phyloP scores from a whole-genome alignment of 306 rosid genomes.

The Malus sieversii region DNA sequence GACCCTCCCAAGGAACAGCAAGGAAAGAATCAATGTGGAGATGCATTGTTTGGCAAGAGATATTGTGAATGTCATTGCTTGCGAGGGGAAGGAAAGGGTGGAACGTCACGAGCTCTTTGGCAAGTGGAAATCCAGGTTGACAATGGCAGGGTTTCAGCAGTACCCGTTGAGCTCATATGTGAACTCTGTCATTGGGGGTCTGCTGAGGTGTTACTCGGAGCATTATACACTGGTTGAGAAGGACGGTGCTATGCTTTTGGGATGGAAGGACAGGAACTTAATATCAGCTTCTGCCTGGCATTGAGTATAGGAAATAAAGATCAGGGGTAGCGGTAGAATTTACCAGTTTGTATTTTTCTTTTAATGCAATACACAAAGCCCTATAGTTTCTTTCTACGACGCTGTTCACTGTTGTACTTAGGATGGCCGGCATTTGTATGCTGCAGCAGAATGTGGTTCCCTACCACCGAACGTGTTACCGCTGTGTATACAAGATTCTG shows the following conservation, averaged over 20 bases:
- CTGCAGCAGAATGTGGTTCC: not conserved
- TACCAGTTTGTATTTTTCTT: not conserved
- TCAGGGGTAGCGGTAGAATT: slow-evolving; percentile 17
- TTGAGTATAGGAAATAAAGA: slow-evolving; percentile 25
- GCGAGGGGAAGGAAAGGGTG: slow-evolving; percentile 81
- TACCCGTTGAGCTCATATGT: slow-evolving; percentile 81
- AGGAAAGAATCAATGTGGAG: slow-evolving; percentile 79
- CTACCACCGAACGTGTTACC: not conserved
- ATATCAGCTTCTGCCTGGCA: slow-evolving; percentile 93
- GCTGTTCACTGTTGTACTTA: not conserved
- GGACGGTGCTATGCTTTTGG: slow-evolving; percentile 87
- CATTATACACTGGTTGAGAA: slow-evolving; percentile 69
- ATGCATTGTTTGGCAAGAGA: slow-evolving; percentile 86
- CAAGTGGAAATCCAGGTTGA: slow-evolving; percentile 86
- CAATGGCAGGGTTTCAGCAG: slow-evolving; percentile 84
- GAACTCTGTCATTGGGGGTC: slow-evolving; percentile 57
- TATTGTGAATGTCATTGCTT: slow-evolving; percentile 76
- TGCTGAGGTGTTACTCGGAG: slow-evolving; percentile 68
- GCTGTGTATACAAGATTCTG: not conserved
- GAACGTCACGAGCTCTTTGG: slow-evolving; percentile 93
- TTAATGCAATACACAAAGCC: not conserved
- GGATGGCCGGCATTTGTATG: not conserved
- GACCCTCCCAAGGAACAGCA: slow-evolving; percentile 54
- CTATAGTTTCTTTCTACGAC: not conserved
- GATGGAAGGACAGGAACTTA: slow-evolving; percentile 82